A percentile compares a stretch with the other conserved stretches of the same genome.
Evolutionary conservation across 2,329 filamentous ascomycete species (phyloP).

Genomic region (Didymella arachidicola): DNA sequence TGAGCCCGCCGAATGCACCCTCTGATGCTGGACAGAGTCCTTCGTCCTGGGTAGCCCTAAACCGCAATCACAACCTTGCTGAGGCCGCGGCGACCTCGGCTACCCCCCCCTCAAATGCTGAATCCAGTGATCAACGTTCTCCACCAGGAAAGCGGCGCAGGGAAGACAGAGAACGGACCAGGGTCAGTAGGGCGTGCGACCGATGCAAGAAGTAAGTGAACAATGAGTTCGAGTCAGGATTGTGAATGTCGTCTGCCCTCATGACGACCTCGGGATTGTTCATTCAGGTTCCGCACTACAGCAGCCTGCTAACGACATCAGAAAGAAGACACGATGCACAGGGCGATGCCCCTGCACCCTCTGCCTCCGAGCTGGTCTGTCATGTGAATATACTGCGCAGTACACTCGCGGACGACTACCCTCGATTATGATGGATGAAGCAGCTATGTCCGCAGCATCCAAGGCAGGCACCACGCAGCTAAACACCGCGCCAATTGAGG

Average conservation of each 20-base stretch:
- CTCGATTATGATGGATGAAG: slow-evolving; percentile 49
- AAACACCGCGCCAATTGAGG: slow-evolving; percentile 21
- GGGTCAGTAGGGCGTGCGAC: slow-evolving; percentile 59
- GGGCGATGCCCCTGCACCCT: slow-evolving; percentile 48
- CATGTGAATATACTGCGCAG: slow-evolving; percentile 60
- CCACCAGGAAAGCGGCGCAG: slow-evolving; percentile 44
- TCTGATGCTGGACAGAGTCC: slow-evolving; percentile 24
- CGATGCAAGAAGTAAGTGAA: slow-evolving; percentile 56
- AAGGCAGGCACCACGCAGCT: slow-evolving; percentile 28
- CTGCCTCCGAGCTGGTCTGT: slow-evolving; percentile 42
- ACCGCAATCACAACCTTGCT: slow-evolving; percentile 15
- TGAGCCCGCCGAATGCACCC: slow-evolving; percentile 11
- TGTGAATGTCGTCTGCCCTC: background rate
- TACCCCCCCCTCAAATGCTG: slow-evolving; percentile 27
- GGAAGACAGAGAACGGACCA: slow-evolving; percentile 49
- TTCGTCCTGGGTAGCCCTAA: slow-evolving; percentile 20
- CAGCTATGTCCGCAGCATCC: slow-evolving; percentile 33
- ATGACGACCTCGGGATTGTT: background rate
- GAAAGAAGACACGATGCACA: slow-evolving; percentile 50
- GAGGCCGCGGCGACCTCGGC: slow-evolving; percentile 22
- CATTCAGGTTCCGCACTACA: background rate
- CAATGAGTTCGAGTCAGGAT: background rate
- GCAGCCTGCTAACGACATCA: slow-evolving; percentile 27
- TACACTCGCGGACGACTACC: slow-evolving; percentile 59
- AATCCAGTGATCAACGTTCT: slow-evolving; percentile 30